phyloP scores from a whole-genome alignment of 108 stramenopile genomes.

The Fistulifera solaris region DNA sequence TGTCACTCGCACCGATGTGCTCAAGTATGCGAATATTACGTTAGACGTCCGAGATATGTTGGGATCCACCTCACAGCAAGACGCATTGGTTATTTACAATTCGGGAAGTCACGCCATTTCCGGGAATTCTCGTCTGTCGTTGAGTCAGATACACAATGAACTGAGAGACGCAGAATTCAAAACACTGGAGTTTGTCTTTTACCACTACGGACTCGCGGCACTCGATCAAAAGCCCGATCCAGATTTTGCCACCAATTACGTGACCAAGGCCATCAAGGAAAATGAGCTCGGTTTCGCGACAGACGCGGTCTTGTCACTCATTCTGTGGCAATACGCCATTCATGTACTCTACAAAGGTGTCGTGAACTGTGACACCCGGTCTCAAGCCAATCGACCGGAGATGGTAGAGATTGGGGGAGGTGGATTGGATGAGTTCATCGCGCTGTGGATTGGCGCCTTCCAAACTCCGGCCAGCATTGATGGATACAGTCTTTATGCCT shows the following conservation, averaged over 20 bases:
- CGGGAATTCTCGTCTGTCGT: constrained; percentile 11
- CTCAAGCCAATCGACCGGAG: constrained; percentile 44
- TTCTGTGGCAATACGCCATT: constrained; percentile 59
- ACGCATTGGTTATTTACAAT: constrained; percentile 41
- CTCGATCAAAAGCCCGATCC: constrained; percentile 1
- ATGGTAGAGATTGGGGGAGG: constrained; percentile 31
- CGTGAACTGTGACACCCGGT: constrained; percentile 37
- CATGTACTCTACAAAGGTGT: constrained; percentile 55
- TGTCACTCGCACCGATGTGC: constrained; percentile 62
- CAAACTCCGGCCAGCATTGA: constrained; percentile 38
- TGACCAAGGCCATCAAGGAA: constrained; percentile 34
- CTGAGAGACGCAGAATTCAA: constrained; percentile 17
- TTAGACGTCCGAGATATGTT: constrained; percentile 67
- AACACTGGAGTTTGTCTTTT: constrained; percentile 47
- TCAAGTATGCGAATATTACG: constrained; percentile 42
- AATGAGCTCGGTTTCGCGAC: constrained; percentile 22
- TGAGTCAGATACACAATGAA: constrained; percentile 25
- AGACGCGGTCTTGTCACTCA: constrained; percentile 43
- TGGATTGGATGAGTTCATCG: constrained; percentile 72
- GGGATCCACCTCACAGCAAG: constrained; percentile 4
- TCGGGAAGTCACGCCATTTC: constrained; percentile 41
- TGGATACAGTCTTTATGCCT: constrained; percentile 61
- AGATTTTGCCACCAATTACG: constrained; percentile 15
- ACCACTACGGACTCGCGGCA: constrained; percentile 53
- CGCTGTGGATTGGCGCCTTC: constrained; percentile 62